Conservation (phyloP, 2,329 filamentous ascomycete genomes). For the Diaporthe capsici region DNA sequence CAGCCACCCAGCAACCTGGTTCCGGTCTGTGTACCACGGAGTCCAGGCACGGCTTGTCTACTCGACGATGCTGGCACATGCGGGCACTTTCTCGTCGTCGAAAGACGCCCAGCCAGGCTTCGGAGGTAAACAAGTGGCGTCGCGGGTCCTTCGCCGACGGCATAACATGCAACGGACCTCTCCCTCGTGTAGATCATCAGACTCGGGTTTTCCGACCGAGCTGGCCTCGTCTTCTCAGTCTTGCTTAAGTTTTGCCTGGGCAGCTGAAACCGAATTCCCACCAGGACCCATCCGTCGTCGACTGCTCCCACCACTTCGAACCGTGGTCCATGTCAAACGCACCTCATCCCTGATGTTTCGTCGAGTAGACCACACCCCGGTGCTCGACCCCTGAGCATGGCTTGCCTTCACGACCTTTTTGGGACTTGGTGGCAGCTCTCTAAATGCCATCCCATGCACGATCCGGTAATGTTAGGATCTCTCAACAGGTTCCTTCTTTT, state of each 20-base stretch:
- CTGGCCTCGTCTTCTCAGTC: constrained; percentile 24
- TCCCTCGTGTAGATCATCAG: neutral
- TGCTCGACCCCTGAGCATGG: constrained; percentile 26
- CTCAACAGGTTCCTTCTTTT: constrained; percentile 17
- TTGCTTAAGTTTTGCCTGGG: neutral
- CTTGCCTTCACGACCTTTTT: constrained; percentile 5
- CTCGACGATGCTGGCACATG: neutral
- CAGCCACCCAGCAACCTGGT: neutral
- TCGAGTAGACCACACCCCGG: constrained; percentile 17
- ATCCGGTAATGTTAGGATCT: neutral
- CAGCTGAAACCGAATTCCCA: constrained; percentile 28
- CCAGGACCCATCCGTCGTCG: constrained; percentile 16
- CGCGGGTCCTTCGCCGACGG: neutral
- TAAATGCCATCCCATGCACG: constrained; percentile 9
- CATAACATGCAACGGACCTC: neutral
- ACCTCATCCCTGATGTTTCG: constrained; percentile 25
- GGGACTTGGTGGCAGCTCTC: neutral
- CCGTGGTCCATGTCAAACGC: constrained; percentile 31
- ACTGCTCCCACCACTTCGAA: constrained; percentile 19
- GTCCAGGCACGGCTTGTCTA: neutral
- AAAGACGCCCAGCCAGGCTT: neutral
- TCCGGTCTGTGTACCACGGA: too few species aligned
- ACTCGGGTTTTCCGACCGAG: constrained; percentile 8
- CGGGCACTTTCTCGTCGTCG: neutral
- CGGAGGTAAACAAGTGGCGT: neutral